Conservation (phyloP, 2,329 filamentous ascomycete species). For the Podosphaera xanthii region DNA sequence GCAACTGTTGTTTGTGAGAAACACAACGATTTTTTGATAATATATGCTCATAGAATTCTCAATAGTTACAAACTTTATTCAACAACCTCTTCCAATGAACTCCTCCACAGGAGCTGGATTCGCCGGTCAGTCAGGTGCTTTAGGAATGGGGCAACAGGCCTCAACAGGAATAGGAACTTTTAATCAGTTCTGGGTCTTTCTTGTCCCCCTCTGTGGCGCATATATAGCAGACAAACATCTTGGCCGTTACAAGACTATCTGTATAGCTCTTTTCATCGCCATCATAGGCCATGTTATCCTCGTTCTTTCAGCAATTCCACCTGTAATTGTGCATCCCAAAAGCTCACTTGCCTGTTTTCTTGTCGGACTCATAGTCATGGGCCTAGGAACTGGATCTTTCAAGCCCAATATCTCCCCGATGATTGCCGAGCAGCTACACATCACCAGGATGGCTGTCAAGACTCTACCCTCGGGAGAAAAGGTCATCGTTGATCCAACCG, state of each 20-base stretch:
- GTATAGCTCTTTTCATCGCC: conserved; percentile 22
- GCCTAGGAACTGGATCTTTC: conserved; percentile 46
- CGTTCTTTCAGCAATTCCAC: conserved; percentile 36
- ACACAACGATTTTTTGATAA: not conserved
- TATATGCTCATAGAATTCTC: not conserved
- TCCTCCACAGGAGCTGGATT: conserved; percentile 22
- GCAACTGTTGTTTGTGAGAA: conserved; percentile 35
- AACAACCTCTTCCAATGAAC: conserved; percentile 22
- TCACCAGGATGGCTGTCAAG: conserved; percentile 27
- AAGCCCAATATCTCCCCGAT: conserved; percentile 47
- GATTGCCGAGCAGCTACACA: conserved; percentile 35
- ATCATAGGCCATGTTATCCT: conserved; percentile 41
- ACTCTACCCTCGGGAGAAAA: conserved; percentile 28
- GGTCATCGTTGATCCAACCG: conserved; percentile 35
- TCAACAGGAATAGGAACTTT: conserved; percentile 25
- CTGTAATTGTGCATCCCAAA: conserved; percentile 28
- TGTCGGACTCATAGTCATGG: conserved; percentile 40
- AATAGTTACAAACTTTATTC: conserved; percentile 27
- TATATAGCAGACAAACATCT: conserved; percentile 40
- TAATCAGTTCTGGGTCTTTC: conserved; percentile 28
- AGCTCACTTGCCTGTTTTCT: conserved; percentile 36
- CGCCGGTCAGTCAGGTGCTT: conserved; percentile 18
- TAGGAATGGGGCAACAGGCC: conserved; percentile 25
- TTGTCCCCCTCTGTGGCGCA: conserved; percentile 27
- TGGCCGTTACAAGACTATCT: conserved; percentile 44